Evolutionary conservation across 225 moss, liverwort and hornwort species (phyloP).

Genomic region (Physcomitrium patens): DNA sequence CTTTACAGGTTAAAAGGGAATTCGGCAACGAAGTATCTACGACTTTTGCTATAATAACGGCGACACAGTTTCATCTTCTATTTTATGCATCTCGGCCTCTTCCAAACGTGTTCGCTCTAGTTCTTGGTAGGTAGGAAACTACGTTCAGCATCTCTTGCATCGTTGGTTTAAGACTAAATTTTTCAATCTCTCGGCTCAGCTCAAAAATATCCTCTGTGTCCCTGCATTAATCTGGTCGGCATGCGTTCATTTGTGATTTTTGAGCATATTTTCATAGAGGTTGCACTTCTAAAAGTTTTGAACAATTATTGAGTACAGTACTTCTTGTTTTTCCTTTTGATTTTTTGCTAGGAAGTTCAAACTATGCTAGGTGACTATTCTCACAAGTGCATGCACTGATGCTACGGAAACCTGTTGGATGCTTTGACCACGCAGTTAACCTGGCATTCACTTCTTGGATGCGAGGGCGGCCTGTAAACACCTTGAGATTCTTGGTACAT

Average conservation of each 20-base stretch:
- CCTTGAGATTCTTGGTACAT: conserved; percentile 78
- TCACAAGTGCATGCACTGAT: conserved; percentile 22
- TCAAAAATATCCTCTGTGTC: conserved; percentile 14
- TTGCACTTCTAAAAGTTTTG: conserved; percentile 9
- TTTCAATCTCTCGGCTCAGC: conserved; percentile 13
- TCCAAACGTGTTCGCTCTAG: conserved; percentile 90
- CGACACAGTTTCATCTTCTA: conserved; percentile 82
- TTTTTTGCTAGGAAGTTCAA: conserved; percentile 23
- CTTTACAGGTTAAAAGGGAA: conserved; percentile 61
- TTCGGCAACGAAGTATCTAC: conserved; percentile 74
- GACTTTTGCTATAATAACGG: conserved; percentile 73
- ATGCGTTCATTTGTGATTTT: conserved; percentile 20
- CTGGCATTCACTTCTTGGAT: conserved; percentile 92
- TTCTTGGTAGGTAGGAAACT: conserved; percentile 71
- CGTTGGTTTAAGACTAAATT: conserved; percentile 1
- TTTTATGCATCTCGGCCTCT: conserved; percentile 96
- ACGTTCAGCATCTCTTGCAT: conserved; percentile 28
- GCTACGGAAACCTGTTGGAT: conserved; percentile 24
- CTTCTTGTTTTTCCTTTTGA: conserved; percentile 10
- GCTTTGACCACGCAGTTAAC: conserved; percentile 69
- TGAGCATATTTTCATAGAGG: background rate
- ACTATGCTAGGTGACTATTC: conserved; percentile 8
- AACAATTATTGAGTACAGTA: conserved; percentile 2
- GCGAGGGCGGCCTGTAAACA: conserved; percentile 67
- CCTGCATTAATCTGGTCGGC: background rate